These are phyloP conservation scores for Bertia moriformis DNA, from an alignment of 2,329 filamentous ascomycete genomes.

Conservation along the genomic window DNA sequence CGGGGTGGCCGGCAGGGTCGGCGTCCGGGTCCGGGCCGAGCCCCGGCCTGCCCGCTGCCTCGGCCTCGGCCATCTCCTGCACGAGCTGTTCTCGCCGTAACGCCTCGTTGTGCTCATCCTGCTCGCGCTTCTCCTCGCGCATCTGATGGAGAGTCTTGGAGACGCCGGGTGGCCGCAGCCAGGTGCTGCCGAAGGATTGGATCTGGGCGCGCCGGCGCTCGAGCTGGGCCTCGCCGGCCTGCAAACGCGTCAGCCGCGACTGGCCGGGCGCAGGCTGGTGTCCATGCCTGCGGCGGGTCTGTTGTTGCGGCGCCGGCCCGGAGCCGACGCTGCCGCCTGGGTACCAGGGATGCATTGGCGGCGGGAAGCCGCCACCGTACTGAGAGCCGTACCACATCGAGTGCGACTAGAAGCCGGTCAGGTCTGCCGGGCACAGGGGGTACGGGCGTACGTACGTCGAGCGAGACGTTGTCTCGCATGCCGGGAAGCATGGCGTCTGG, in stretches of 20 bases:
- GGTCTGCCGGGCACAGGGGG: too few relatives aligned
- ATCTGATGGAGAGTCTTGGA: constrained; percentile 80
- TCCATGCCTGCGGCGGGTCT: constrained; percentile 15
- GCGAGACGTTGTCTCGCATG: too few relatives aligned
- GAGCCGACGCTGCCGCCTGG: constrained; percentile 10
- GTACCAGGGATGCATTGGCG: constrained; percentile 11
- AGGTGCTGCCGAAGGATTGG: constrained; percentile 71
- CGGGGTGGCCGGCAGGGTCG: constrained; percentile 18
- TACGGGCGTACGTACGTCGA: too few relatives aligned
- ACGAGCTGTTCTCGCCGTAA: constrained; percentile 56
- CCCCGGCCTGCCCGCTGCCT: constrained; percentile 23
- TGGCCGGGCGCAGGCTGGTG: constrained; percentile 32
- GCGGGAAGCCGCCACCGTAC: constrained; percentile 7
- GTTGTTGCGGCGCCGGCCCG: constrained; percentile 8
- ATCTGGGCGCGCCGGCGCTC: constrained; percentile 68
- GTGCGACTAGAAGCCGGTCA: not conserved
- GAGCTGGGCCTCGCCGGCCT: constrained; percentile 63
- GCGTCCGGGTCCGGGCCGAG: constrained; percentile 14
- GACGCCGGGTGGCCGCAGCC: constrained; percentile 81
- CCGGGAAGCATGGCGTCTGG: too few relatives aligned
- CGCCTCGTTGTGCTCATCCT: constrained; percentile 69
- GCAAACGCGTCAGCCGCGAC: constrained; percentile 53
- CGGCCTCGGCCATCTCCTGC: constrained; percentile 61
- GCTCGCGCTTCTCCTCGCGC: constrained; percentile 77
- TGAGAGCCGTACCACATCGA: not conserved